Conservation (phyloP, 1,284 basidiomycete species). For the Heliocybe sulcata region DNA sequence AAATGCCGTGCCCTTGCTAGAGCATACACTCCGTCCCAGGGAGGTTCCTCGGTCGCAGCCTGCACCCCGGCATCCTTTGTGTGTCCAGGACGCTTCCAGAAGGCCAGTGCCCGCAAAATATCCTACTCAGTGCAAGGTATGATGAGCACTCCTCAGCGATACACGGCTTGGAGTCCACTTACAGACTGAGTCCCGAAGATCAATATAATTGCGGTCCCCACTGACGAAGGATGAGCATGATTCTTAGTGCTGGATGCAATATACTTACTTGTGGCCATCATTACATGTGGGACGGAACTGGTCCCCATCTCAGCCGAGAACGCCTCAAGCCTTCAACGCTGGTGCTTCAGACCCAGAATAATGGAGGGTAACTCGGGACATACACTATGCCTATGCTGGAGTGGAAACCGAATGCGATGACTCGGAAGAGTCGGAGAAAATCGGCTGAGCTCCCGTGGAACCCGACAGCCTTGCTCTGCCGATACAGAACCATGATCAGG, state of each 20-base stretch:
- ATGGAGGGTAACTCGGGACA: neutral
- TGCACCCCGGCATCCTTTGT: no score
- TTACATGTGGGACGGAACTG: neutral
- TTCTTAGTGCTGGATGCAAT: neutral
- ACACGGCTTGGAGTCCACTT: neutral
- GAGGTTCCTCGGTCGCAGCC: no score
- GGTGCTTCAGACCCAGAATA: neutral
- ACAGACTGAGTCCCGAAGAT: neutral
- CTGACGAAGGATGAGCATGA: neutral
- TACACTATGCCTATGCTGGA: neutral
- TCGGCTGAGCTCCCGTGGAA: neutral
- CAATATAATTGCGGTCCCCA: neutral
- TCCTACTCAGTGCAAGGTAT: neutral
- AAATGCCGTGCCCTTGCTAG: no score
- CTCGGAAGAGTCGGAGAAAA: neutral
- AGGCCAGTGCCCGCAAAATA: neutral
- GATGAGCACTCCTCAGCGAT: neutral
- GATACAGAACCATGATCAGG: neutral
- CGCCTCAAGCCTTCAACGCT: neutral
- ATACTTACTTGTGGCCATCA: neutral
- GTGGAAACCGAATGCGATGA: neutral
- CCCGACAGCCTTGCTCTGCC: neutral
- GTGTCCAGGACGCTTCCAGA: neutral
- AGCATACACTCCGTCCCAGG: no score
- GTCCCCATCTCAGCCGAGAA: neutral